Percentiles rank a stretch among this genome's conserved stretches.
Evolutionary conservation across 2,329 filamentous ascomycete genomes (phyloP).

Genomic region (Conoideocrella luteorostrata): DNA sequence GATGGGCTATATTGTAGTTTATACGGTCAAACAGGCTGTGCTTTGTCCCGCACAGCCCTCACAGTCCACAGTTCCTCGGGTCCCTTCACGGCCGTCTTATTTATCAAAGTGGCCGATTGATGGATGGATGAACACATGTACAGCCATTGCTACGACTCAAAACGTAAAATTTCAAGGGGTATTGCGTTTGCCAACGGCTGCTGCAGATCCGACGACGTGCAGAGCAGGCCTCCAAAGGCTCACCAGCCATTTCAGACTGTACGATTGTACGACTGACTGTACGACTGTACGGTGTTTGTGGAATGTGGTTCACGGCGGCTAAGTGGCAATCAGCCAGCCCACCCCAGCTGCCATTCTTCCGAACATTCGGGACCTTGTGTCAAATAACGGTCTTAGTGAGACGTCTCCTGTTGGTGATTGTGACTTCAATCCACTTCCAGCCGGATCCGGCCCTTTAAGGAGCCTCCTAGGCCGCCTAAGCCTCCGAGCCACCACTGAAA

Average conservation of each 20-base stretch:
- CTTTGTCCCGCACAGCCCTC: no score
- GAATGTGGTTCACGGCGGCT: background rate
- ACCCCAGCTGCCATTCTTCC: background rate
- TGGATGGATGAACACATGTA: no score
- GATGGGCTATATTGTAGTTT: no score
- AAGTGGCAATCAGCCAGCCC: background rate
- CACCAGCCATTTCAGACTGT: background rate
- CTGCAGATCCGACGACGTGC: background rate
- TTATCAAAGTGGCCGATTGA: no score
- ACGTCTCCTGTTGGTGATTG: conserved; percentile 1
- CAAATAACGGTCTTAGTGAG: conserved; percentile 1
- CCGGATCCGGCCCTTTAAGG: no score
- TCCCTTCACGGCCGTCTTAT: no score
- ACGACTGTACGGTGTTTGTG: background rate
- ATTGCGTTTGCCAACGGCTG: background rate
- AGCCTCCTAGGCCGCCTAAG: no score
- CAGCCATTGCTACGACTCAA: background rate
- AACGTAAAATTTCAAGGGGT: background rate
- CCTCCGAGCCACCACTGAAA: no score
- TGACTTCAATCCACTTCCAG: no score
- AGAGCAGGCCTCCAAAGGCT: background rate
- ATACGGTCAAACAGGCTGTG: no score
- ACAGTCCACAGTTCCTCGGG: no score
- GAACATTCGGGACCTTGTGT: background rate
- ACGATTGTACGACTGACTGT: background rate